A percentile compares a stretch with the other conserved stretches of the same genome.
These are phyloP conservation scores for Gautieria morchelliformis DNA, from an alignment of 768 basidiomycete genomes.

Conservation along the genomic window DNA sequence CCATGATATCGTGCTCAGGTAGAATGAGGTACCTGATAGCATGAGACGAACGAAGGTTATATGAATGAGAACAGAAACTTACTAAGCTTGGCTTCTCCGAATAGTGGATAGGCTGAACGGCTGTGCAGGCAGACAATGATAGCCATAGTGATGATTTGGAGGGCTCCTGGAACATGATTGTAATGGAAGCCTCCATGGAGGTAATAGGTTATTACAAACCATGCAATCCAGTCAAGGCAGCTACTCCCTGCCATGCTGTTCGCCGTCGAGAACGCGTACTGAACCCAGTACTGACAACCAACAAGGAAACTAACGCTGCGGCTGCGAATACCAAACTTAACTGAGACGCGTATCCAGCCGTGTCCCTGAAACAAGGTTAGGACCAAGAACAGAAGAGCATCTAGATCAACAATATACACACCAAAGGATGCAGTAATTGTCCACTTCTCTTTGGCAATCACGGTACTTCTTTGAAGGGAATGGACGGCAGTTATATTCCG, in stretches of 20 bases:
- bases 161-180: slow-evolving; percentile 32
- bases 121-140: slow-evolving; percentile 55
- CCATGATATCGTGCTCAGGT: slow-evolving; percentile 56
- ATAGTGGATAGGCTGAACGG: slow-evolving; percentile 34
- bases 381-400: neutral
- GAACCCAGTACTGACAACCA: slow-evolving; percentile 31
- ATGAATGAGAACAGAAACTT: slow-evolving; percentile 14
- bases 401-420: neutral
- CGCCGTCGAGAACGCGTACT: slow-evolving; percentile 65
- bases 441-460: slow-evolving; percentile 3
- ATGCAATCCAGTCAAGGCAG: slow-evolving; percentile 52
- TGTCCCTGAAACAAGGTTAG: slow-evolving; percentile 33
- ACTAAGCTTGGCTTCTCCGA: slow-evolving; percentile 56
- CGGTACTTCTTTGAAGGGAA: slow-evolving; percentile 38
- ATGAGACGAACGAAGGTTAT: slow-evolving; percentile 1
- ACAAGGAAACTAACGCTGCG: slow-evolving; percentile 44
- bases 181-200: neutral
- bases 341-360: slow-evolving; percentile 58
- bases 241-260: slow-evolving; percentile 69
- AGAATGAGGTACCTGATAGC: slow-evolving; percentile 45
- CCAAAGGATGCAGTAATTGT: slow-evolving; percentile 7
- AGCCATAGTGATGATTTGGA: slow-evolving; percentile 51
- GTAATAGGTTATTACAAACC: slow-evolving; percentile 26
- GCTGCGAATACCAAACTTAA: slow-evolving; percentile 55
- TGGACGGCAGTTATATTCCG: slow-evolving; percentile 49